Percentiles rank a stretch among this genome's conserved stretches.
Evolutionary conservation across 2,329 filamentous ascomycete species (phyloP).

Genomic region (Catunica adiposa): DNA sequence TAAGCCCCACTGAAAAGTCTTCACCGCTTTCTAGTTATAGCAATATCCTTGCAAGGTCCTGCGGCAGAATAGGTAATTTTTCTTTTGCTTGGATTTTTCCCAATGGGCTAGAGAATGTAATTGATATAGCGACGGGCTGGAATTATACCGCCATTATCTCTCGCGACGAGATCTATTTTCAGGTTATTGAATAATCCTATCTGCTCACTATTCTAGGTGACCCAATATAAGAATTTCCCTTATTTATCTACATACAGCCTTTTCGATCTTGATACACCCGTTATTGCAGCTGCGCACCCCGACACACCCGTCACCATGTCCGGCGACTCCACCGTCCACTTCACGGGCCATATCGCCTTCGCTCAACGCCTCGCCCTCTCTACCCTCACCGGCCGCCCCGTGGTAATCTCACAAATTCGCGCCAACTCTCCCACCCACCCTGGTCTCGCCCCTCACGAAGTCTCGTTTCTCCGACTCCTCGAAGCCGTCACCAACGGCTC

Average conservation of each 20-base stretch:
- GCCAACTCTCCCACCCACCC: constrained; percentile 70
- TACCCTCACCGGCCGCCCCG: constrained; percentile 73
- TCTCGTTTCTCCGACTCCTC: constrained; percentile 87
- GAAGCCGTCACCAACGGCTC: constrained; percentile 92
- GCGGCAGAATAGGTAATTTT: constrained; percentile 14
- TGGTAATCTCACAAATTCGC: constrained; percentile 90
- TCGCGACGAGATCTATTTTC: background rate
- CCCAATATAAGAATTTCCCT: background rate
- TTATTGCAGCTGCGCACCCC: background rate
- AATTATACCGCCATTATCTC: no score
- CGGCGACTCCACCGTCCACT: constrained; percentile 41
- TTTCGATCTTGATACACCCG: background rate
- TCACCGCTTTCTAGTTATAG: constrained; percentile 10
- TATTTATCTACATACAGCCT: background rate
- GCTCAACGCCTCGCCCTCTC: constrained; percentile 73
- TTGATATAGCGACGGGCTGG: no score
- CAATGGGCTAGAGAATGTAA: background rate
- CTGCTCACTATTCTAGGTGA: no score
- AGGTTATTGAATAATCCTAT: background rate
- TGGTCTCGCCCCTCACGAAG: constrained; percentile 79
- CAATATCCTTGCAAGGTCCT: constrained; percentile 1
- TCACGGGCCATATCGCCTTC: constrained; percentile 73
- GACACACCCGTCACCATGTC: constrained; percentile 23
- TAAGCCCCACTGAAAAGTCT: constrained; percentile 7
- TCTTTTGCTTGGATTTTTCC: constrained; percentile 1